Conservation (phyloP, 2,329 filamentous ascomycete species). For the Diaporthe ampelina region DNA sequence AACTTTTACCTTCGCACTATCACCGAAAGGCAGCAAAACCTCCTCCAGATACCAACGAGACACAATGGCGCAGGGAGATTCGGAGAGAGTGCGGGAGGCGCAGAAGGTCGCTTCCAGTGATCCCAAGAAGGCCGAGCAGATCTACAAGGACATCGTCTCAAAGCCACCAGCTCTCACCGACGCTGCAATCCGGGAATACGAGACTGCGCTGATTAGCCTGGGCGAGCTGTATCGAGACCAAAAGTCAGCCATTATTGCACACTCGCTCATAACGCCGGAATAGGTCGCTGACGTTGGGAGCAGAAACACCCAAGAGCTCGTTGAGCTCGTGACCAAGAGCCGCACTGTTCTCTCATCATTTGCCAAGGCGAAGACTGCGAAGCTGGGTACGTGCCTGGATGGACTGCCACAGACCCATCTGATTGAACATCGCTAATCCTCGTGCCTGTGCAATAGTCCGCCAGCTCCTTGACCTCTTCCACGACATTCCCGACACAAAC, state of each 20-base stretch:
- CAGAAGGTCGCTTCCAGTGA: conserved; percentile 86
- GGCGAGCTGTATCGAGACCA: conserved; percentile 94
- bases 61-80: conserved; percentile 70
- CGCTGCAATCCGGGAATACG: conserved; percentile 90
- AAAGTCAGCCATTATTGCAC: conserved; percentile 71
- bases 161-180: conserved; percentile 88
- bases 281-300: conserved; percentile 25
- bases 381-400: conserved; percentile 79
- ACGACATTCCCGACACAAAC: conserved; percentile 91
- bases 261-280: conserved; percentile 24
- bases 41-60: conserved; percentile 21
- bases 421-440: conserved; percentile 18
- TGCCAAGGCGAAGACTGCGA: conserved; percentile 98
- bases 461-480: conserved; percentile 95
- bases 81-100: conserved; percentile 85
- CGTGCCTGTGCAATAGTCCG: conserved; percentile 73
- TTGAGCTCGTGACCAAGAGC: conserved; percentile 90
- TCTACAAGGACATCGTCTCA: conserved; percentile 91
- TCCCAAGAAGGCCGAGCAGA: conserved; percentile 85
- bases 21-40: neutral
- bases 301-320: conserved; percentile 86
- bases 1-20: neutral
- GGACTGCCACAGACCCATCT: neutral
- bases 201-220: conserved; percentile 87
- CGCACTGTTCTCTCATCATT: conserved; percentile 94